Base-by-base conservation (phyloP, 306 rosid genomes). In the Luffa acutangula region DNA sequence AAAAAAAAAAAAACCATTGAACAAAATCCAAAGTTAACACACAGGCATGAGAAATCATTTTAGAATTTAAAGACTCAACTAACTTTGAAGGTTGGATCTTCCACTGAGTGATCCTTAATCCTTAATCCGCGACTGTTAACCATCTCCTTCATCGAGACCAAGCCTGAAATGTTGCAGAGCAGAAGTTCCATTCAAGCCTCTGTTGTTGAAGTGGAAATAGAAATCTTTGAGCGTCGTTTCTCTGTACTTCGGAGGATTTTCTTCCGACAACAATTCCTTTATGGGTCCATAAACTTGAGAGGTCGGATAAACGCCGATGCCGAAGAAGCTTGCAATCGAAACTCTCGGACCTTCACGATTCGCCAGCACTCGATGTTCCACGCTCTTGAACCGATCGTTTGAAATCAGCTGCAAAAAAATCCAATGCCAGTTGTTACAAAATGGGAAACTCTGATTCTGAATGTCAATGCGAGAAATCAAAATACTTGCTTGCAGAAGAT, bases 401-500 rank as follows among this genome's bases (percentile, higher is more conserved):
- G 85, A 64, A 14, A 87, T 78, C 14, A 84, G 75, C 85, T 84
- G 78, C 75, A 77, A 3, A 37, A 3, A 3, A 18, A 21, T 58
- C 25, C 41, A 31, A 9, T 25, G 6, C 6, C 20, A 9, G 3
- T 33, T 59, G 4, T 57, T 2, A 21, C 1, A 9, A 57, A 58
- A 58, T 25, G 36, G 63, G 65, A 58, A 57, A 9, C 34, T 57
- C 7, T 7, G 3, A 57, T 20, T 20, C 34, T 57, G 2, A 57
- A 57, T 57, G 4, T 57, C 14, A 17, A 57, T 57, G 34, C 13
- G 13, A 10, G 31, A 46, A 33, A 64, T 3, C 10, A 34, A 21
- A 9, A 64, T 48, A 73, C 88, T 72, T 83, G 65, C 89, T 77
- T 84, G 85, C 18, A 87, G 65, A n/a, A 84, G 81, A 80, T 82